phyloP scores from a whole-genome alignment of 2,329 filamentous ascomycete species.

The Ophiostoma himal-ulmi region DNA sequence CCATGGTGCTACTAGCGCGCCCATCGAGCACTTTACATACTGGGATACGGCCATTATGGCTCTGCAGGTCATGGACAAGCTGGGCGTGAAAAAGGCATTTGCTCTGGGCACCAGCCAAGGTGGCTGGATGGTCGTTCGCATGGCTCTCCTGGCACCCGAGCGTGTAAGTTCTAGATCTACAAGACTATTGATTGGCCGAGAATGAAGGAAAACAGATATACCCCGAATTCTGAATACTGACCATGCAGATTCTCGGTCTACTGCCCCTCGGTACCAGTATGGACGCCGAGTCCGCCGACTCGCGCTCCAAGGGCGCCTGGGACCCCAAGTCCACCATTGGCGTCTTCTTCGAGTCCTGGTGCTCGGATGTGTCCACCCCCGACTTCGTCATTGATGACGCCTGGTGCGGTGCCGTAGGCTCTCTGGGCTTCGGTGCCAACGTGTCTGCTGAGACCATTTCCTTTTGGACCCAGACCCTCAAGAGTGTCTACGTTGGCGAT shows the following conservation, averaged over 20 bases:
- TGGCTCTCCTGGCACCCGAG: conserved; percentile 40
- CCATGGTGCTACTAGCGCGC: conserved; percentile 37
- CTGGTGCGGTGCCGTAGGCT: conserved; percentile 39
- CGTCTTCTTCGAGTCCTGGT: conserved; percentile 18
- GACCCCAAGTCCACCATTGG: conserved; percentile 35
- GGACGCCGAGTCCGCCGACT: conserved; percentile 46
- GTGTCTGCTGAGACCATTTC: conserved; percentile 32
- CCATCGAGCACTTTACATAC: conserved; percentile 46
- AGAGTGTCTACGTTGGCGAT: conserved; percentile 41
- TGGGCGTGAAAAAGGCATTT: conserved; percentile 45
- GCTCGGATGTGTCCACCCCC: conserved; percentile 31
- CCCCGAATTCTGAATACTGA: neutral
- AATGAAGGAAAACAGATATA: neutral
- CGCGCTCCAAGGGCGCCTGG: conserved; percentile 46
- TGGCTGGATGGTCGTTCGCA: conserved; percentile 46
- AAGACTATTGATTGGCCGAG: neutral
- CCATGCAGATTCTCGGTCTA: conserved; percentile 33
- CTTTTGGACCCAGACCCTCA: conserved; percentile 41
- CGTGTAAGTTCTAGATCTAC: neutral
- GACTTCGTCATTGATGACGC: conserved; percentile 42
- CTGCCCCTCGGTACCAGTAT: conserved; percentile 47
- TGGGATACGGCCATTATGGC: conserved; percentile 52
- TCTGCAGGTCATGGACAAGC: conserved; percentile 49
- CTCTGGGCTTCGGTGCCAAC: conserved; percentile 38
- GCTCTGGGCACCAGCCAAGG: conserved; percentile 48